Evolutionary conservation across 2,329 filamentous ascomycete genomes (phyloP).

Genomic region (Arthrobotrys musiformis): DNA sequence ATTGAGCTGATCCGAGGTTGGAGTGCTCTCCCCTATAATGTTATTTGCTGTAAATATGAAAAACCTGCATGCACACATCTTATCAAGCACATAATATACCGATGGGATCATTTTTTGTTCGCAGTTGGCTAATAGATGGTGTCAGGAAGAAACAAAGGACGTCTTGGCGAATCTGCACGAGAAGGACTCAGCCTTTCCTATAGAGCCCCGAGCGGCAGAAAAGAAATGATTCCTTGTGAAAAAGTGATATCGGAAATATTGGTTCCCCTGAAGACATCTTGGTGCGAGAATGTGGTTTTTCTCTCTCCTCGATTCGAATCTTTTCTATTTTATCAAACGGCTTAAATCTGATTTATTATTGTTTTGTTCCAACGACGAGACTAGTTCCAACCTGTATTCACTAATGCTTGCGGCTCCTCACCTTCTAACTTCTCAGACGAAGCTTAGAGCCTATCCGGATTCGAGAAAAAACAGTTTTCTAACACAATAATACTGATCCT

Average conservation of each 20-base stretch:
- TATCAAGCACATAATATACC: not conserved
- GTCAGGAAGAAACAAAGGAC: not conserved
- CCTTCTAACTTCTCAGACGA: not conserved
- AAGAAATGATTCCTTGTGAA: not conserved
- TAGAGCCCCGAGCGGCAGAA: not conserved
- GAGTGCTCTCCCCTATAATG: too few species aligned
- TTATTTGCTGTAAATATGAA: too few species aligned
- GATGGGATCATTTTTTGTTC: not conserved
- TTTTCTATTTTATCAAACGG: not conserved
- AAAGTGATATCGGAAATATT: not conserved
- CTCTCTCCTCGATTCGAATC: too few species aligned
- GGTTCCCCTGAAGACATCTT: not conserved
- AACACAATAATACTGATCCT: not conserved
- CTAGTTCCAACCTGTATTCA: not conserved
- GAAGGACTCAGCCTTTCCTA: not conserved
- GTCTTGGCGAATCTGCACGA: not conserved
- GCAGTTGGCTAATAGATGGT: not conserved
- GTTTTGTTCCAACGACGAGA: too few species aligned
- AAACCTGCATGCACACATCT: not conserved
- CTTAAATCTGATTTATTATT: too few species aligned
- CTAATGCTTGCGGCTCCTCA: not conserved
- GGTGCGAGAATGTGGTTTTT: not conserved
- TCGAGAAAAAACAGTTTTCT: not conserved
- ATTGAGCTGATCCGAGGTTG: too few species aligned
- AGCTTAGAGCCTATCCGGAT: not conserved